These are phyloP conservation scores for Cymbidium sinense DNA, from an alignment of 106 monocot genomes.

Conservation along the genomic window DNA sequence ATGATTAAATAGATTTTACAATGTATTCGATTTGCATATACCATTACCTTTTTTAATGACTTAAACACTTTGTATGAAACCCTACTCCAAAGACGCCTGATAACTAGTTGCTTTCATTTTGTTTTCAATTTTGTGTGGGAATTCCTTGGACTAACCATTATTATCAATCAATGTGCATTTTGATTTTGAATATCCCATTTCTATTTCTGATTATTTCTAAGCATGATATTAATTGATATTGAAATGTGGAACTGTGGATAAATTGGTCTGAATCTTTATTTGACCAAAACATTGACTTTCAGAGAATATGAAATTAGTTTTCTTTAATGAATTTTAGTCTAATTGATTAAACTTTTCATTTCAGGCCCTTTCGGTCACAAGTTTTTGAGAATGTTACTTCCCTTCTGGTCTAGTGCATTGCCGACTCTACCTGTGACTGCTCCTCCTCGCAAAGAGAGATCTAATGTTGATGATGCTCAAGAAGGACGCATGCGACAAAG, in stretches of 20 bases:
- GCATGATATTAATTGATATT: not conserved
- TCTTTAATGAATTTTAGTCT: not conserved
- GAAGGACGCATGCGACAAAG: constrained; percentile 69
- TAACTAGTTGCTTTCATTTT: not conserved
- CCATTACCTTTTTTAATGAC: too few species aligned
- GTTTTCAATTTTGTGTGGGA: not conserved
- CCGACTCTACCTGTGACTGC: constrained; percentile 90
- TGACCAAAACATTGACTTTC: not conserved
- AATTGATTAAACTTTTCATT: not conserved
- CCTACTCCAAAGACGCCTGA: too few species aligned
- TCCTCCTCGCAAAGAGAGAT: constrained; percentile 65
- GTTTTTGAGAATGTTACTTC: constrained; percentile 78
- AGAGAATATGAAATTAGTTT: not conserved
- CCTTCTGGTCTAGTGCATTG: constrained; percentile 94
- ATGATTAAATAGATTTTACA: too few species aligned
- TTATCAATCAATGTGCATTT: not conserved
- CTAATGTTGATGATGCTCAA: constrained; percentile 41
- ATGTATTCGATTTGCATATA: too few species aligned
- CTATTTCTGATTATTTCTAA: not conserved
- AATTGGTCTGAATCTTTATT: not conserved
- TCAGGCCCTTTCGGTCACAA: constrained; percentile 69
- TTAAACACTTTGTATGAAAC: too few species aligned
- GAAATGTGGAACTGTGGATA: not conserved
- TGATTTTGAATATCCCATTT: not conserved
- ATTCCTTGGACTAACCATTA: not conserved